Conservation (phyloP, 73 alveolate species). For the Paramecium bursaria region DNA sequence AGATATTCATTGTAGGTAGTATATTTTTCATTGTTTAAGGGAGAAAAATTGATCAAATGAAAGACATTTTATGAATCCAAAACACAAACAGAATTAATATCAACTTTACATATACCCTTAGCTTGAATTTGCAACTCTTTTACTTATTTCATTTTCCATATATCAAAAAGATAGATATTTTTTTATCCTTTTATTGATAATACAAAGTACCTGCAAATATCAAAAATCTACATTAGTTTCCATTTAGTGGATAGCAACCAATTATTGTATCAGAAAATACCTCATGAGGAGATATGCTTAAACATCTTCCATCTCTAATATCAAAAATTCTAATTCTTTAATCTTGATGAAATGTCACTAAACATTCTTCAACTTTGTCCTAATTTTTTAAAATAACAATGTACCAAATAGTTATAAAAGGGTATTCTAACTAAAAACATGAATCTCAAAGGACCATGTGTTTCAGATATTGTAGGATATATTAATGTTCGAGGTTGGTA, state of each 20-base stretch:
- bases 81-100: not conserved
- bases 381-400: no score
- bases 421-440: constrained; percentile 13
- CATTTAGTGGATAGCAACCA: constrained; percentile 12
- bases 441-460: not conserved
- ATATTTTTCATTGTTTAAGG: constrained; percentile 19
- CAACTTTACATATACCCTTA: not conserved
- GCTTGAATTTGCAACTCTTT: not conserved
- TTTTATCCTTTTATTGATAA: no score
- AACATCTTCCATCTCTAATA: constrained; percentile 67
- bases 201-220: constrained; percentile 3
- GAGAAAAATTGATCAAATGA: constrained; percentile 20
- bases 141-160: constrained; percentile 39
- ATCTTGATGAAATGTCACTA: constrained; percentile 59
- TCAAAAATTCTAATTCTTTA: constrained; percentile 65
- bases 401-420: not conserved
- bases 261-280: no score
- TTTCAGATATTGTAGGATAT: constrained; percentile 24
- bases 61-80: not conserved
- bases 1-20: not conserved
- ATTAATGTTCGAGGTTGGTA: not conserved
- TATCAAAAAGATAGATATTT: constrained; percentile 8
- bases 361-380: constrained; percentile 45
- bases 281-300: constrained; percentile 56
- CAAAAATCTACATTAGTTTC: constrained; percentile 16